A percentile compares a stretch with the other conserved stretches of the same genome.
These are phyloP conservation scores for Beta macrorhiza DNA, from an alignment of 179 eudicot species.

Conservation along the genomic window DNA sequence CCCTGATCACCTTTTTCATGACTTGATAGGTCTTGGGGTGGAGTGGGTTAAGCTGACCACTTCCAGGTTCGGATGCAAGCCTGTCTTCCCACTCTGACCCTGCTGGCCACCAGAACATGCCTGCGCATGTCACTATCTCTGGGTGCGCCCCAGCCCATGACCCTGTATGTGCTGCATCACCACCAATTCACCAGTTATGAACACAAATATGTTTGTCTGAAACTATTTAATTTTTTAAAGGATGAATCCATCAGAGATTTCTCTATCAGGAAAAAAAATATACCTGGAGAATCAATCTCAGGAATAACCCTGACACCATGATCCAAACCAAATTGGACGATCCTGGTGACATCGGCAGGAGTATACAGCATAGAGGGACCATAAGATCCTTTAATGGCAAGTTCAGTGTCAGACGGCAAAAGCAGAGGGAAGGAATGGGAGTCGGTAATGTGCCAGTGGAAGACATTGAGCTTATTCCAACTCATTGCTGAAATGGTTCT, in stretches of 20 bases:
- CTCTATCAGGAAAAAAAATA: neutral
- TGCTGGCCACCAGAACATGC: slow-evolving; percentile 86
- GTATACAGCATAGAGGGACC: slow-evolving; percentile 68
- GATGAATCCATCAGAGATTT: neutral
- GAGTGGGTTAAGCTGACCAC: slow-evolving; percentile 90
- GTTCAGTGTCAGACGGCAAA: slow-evolving; percentile 61
- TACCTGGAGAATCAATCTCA: slow-evolving; percentile 93
- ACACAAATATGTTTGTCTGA: neutral
- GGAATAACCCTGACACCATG: slow-evolving; percentile 86
- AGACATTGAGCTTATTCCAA: slow-evolving; percentile 78
- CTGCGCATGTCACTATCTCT: slow-evolving; percentile 77
- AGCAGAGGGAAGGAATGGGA: slow-evolving; percentile 86
- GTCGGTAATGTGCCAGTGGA: slow-evolving; percentile 93
- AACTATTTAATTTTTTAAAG: neutral
- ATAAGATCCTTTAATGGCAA: slow-evolving; percentile 67
- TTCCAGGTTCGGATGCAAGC: slow-evolving; percentile 87
- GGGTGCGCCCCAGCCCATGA: slow-evolving; percentile 92
- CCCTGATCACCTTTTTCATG: slow-evolving; percentile 47
- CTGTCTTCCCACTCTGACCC: slow-evolving; percentile 64
- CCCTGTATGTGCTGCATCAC: slow-evolving; percentile 76
- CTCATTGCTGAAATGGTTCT: slow-evolving; percentile 71
- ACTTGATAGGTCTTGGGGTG: slow-evolving; percentile 74
- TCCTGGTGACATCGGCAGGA: slow-evolving; percentile 52
- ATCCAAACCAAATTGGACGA: slow-evolving; percentile 78
- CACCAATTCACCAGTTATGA: neutral